Evolutionary conservation across 164 flowering plant genomes (phyloP), one percentile per base, ranked within the genome.

Genomic region (Cinnamomum micranthum): DNA sequence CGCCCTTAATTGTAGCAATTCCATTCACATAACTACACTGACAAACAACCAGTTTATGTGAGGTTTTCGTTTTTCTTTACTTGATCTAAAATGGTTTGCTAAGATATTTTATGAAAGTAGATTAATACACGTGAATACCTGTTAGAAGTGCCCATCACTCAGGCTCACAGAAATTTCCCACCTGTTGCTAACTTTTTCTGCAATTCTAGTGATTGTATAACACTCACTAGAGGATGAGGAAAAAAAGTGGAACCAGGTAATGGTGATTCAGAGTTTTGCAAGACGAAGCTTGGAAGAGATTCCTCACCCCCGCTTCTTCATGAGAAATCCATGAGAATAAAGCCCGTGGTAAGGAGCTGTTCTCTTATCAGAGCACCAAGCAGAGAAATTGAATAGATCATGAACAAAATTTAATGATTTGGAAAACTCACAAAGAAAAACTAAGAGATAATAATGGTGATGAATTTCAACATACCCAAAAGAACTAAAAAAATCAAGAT

Each of bases 11-110:
- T 63, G 99, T 95, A 28, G 97, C 88, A 70, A 95, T 95, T 20
- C 81, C 66, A 71, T 95, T 95, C n/a, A 95, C 99, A 82, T 92
- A 95, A 85, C 99, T 93, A 78, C 92, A 98, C 97, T 95, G 93
- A 17, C 52, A 71, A 71, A 65, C 23, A 23, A 69, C 24, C n/a
- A 59, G 60, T 19, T 41, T 55, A 25, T 4, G 27, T 52, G 66
- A 24, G 27, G 6, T 64, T 27, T 27, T 27, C 28, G 28, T 27
- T 27, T 27, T 27, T 27, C 28, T 27, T 27, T 27, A 2, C 28
- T 27, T 25, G 27, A 25, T 25, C 27, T 25, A 25, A 25, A 25
- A 25, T 25, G 27, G 27, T 25, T 1, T 1, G 27, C 27, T 25
- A 25, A 25, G 27, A 25, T 25, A 25, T n/a, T n/a, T 27, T 41